Evolutionary conservation across 352 stramenopile genomes (phyloP).

Genomic region (Ophiocytium majus): DNA sequence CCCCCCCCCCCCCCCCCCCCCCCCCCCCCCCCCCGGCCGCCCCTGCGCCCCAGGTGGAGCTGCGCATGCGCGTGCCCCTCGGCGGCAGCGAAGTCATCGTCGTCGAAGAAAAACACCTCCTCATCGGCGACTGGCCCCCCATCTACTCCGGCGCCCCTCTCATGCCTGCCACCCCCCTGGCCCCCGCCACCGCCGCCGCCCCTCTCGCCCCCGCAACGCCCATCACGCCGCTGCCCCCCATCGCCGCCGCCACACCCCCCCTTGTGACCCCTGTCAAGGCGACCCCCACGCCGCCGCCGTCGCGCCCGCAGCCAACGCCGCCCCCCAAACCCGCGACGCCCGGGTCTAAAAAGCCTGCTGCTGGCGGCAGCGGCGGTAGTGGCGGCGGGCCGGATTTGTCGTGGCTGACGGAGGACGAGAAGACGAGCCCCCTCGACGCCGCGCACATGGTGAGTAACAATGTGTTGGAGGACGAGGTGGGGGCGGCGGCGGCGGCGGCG

Average conservation of each 20-base stretch:
- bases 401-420: not conserved
- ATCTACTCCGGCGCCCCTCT: not conserved
- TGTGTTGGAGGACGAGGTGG: constrained; percentile 11
- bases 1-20: too few species aligned
- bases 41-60: not conserved
- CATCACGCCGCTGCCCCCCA: not conserved
- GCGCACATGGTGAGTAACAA: constrained; percentile 24
- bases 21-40: too few species aligned
- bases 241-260: not conserved
- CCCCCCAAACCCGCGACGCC: too few species aligned
- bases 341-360: too few species aligned
- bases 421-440: not conserved
- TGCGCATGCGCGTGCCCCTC: constrained; percentile 7
- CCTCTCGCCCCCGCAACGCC: too few species aligned
- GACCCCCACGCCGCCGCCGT: not conserved
- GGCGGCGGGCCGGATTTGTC: not conserved
- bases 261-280: not conserved
- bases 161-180: not conserved
- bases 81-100: constrained; percentile 16
- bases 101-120: constrained; percentile 12
- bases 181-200: too few species aligned
- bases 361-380: not conserved
- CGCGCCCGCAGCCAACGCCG: not conserved
- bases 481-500: not conserved
- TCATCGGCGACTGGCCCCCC: constrained; percentile 10